Conservation (phyloP, 768 basidiomycete genomes). For the Suillus subaureus region DNA sequence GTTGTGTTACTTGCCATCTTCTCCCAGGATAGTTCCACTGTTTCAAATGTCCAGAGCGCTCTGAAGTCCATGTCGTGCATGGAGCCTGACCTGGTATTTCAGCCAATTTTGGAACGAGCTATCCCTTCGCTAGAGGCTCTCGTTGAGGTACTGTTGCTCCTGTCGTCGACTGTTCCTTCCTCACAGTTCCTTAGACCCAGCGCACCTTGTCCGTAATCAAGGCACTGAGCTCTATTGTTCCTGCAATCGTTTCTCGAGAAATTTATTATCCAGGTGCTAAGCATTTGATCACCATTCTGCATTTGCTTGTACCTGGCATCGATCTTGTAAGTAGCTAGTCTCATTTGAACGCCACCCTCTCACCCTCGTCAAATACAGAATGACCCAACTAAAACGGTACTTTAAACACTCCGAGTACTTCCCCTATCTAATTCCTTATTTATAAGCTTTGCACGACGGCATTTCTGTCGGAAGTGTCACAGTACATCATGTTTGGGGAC, state of each 20-base stretch:
- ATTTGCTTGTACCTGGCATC: constrained; percentile 83
- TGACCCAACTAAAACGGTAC: constrained; percentile 76
- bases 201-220: constrained; percentile 86
- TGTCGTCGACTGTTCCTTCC: neutral
- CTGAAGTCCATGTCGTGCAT: constrained; percentile 81
- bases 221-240: constrained; percentile 78
- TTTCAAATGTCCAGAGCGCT: constrained; percentile 75
- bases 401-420: constrained; percentile 4
- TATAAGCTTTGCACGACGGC: constrained; percentile 69
- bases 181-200: constrained; percentile 57
- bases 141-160: constrained; percentile 60
- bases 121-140: constrained; percentile 86
- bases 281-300: constrained; percentile 76
- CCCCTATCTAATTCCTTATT: constrained; percentile 14
- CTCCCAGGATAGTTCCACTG: constrained; percentile 76
- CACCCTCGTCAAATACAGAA: constrained; percentile 46
- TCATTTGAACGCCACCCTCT: neutral
- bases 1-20: constrained; percentile 90
- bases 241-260: constrained; percentile 76
- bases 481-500: constrained; percentile 75
- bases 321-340: constrained; percentile 60
- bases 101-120: constrained; percentile 80
- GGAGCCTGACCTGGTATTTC: constrained; percentile 85
- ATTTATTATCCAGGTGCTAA: constrained; percentile 84
- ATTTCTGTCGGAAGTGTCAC: constrained; percentile 73